Conservation (phyloP, 192 early-diverging fungal species). For the Coemansia sp. region DNA sequence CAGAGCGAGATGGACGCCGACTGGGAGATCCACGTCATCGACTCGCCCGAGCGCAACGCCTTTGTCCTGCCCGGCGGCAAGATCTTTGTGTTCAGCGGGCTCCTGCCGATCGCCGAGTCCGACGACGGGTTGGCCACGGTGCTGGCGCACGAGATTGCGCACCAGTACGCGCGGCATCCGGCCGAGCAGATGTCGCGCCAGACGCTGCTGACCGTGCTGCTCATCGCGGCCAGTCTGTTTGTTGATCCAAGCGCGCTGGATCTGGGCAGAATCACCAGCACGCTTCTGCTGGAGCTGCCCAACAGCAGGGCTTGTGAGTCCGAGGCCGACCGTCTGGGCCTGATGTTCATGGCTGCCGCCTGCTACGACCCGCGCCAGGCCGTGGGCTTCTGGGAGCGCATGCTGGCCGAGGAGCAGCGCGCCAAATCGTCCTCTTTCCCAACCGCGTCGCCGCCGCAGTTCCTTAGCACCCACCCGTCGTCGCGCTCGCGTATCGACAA, state of each 20-base stretch:
- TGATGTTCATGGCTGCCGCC: constrained; percentile 86
- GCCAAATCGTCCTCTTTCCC: neutral
- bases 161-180: constrained; percentile 87
- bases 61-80: constrained; percentile 95
- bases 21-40: constrained; percentile 94
- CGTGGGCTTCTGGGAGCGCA: constrained; percentile 79
- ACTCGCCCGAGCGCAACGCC: constrained; percentile 80
- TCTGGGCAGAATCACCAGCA: constrained; percentile 63
- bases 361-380: constrained; percentile 88
- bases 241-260: constrained; percentile 64
- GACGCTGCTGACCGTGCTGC: constrained; percentile 62
- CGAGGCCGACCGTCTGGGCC: constrained; percentile 91
- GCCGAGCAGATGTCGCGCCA: constrained; percentile 84
- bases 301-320: constrained; percentile 86
- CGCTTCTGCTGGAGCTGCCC: constrained; percentile 78
- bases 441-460: constrained; percentile 53
- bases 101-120: constrained; percentile 75
- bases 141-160: constrained; percentile 91
- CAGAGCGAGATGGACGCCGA: constrained; percentile 62
- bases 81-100: constrained; percentile 96
- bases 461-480: constrained; percentile 85
- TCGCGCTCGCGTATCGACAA: constrained; percentile 66
- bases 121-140: constrained; percentile 92
- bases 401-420: constrained; percentile 58
- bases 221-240: constrained; percentile 63